Evolutionary conservation across 768 basidiomycete species (phyloP).

Genomic region (Piloderma croceum): DNA sequence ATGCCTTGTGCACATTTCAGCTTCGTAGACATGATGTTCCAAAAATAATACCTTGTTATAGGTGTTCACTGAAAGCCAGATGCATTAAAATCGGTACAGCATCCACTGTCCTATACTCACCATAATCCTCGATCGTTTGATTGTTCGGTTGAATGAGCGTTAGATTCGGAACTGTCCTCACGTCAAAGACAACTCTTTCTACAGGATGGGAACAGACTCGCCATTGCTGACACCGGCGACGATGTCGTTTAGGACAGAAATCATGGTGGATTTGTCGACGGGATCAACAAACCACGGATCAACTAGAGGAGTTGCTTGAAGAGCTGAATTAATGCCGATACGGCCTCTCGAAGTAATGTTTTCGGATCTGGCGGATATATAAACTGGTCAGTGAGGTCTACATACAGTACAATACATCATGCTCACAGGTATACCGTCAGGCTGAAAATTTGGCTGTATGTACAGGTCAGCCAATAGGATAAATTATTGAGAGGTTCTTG

Average conservation of each 20-base stretch:
- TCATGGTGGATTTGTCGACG: slow-evolving; percentile 46
- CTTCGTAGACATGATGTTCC: no score
- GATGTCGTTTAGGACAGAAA: slow-evolving; percentile 47
- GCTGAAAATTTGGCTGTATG: slow-evolving; percentile 46
- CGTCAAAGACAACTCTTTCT: slow-evolving; percentile 8
- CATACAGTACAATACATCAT: no score
- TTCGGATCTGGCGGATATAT: no score
- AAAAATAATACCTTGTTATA: slow-evolving; percentile 27
- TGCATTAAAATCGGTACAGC: no score
- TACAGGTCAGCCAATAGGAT: neutral
- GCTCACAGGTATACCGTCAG: slow-evolving; percentile 61
- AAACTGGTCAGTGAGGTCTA: no score
- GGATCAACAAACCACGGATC: slow-evolving; percentile 58
- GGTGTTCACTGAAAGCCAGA: slow-evolving; percentile 23
- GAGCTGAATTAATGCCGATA: slow-evolving; percentile 49
- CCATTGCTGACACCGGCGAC: slow-evolving; percentile 37
- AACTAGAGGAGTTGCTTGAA: slow-evolving; percentile 42
- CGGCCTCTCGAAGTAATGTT: slow-evolving; percentile 60
- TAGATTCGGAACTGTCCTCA: slow-evolving; percentile 39
- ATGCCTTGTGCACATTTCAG: no score
- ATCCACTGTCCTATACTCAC: slow-evolving; percentile 26
- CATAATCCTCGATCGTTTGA: slow-evolving; percentile 48
- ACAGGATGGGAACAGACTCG: slow-evolving; percentile 18
- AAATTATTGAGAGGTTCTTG: neutral
- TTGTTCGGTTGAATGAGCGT: slow-evolving; percentile 58